Conservation (phyloP, 371 early-diverging fungal species). For the Circinella umbellata region DNA sequence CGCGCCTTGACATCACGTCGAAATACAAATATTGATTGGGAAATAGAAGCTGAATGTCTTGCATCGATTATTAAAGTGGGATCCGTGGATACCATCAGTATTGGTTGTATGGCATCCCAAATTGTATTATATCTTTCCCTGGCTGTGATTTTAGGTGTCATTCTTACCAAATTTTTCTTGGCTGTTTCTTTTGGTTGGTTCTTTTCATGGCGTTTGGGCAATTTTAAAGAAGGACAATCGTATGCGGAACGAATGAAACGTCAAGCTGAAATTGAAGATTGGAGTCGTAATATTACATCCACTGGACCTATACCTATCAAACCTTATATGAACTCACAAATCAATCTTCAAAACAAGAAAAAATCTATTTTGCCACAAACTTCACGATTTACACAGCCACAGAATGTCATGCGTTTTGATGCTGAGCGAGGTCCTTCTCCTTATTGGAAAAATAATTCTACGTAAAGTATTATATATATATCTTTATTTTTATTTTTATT, state of each 20-base stretch:
- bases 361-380: conserved; percentile 46
- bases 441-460: conserved; percentile 36
- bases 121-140: conserved; percentile 68
- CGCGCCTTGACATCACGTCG: conserved; percentile 29
- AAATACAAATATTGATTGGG: conserved; percentile 9
- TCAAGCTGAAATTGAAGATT: conserved; percentile 62
- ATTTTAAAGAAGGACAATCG: conserved; percentile 49
- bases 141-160: conserved; percentile 64
- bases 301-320: conserved; percentile 32
- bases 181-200: conserved; percentile 82
- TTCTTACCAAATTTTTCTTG: conserved; percentile 71
- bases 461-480: conserved; percentile 20
- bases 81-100: conserved; percentile 66
- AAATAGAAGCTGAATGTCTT: conserved; percentile 60
- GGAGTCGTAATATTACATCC: conserved; percentile 56
- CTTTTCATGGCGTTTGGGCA: conserved; percentile 66
- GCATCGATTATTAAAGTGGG: conserved; percentile 71
- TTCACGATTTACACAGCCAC: conserved; percentile 48
- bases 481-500: not conserved
- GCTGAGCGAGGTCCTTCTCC: conserved; percentile 27
- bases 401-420: conserved; percentile 43
- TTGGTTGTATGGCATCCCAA: conserved; percentile 75
- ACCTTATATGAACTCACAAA: not conserved
- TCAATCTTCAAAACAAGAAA: conserved; percentile 29
- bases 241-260: conserved; percentile 61